Evolutionary conservation across 2,329 filamentous ascomycete species (phyloP).

Genomic region (Curvularia hawaiiensis): DNA sequence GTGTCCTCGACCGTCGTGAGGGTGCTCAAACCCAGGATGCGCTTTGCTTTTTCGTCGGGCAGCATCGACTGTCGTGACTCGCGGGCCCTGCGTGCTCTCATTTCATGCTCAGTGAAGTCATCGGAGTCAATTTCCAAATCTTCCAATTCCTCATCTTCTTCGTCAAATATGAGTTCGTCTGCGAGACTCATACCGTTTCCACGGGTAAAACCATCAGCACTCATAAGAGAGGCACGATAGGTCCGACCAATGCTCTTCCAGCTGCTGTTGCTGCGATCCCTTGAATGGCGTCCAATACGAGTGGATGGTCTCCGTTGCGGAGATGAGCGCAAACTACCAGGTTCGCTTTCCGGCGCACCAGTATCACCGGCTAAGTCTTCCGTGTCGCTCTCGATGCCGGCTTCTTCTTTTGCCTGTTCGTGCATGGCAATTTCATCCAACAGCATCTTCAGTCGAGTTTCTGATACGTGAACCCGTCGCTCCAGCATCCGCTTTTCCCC

Average conservation of each 20-base stretch:
- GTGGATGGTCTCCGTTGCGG: conserved; percentile 53
- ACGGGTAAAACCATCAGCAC: conserved; percentile 59
- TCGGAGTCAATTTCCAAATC: conserved; percentile 70
- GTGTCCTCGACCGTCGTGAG: conserved; percentile 24
- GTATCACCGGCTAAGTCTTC: conserved; percentile 68
- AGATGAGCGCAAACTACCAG: conserved; percentile 69
- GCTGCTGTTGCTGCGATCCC: conserved; percentile 59
- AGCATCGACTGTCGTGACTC: conserved; percentile 50
- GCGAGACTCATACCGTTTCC: conserved; percentile 77
- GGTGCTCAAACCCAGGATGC: conserved; percentile 49
- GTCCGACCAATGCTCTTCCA: conserved; percentile 58
- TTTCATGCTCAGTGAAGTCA: conserved; percentile 55
- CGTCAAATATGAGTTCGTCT: conserved; percentile 87
- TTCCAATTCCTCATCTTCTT: conserved; percentile 61
- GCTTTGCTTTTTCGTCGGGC: conserved; percentile 54
- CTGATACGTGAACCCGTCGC: conserved; percentile 85
- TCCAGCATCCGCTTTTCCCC: conserved; percentile 82
- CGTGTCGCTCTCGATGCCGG: conserved; percentile 60
- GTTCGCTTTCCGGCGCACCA: conserved; percentile 64
- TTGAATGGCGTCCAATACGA: conserved; percentile 60
- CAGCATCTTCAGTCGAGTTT: conserved; percentile 81
- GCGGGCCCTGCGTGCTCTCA: conserved; percentile 45
- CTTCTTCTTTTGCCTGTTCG: conserved; percentile 55
- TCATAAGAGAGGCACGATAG: conserved; percentile 73
- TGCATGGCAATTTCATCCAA: conserved; percentile 83